Evolutionary conservation across 495 filamentous ascomycete genomes (phyloP).

Genomic region (Talaromyces stipitatus): DNA sequence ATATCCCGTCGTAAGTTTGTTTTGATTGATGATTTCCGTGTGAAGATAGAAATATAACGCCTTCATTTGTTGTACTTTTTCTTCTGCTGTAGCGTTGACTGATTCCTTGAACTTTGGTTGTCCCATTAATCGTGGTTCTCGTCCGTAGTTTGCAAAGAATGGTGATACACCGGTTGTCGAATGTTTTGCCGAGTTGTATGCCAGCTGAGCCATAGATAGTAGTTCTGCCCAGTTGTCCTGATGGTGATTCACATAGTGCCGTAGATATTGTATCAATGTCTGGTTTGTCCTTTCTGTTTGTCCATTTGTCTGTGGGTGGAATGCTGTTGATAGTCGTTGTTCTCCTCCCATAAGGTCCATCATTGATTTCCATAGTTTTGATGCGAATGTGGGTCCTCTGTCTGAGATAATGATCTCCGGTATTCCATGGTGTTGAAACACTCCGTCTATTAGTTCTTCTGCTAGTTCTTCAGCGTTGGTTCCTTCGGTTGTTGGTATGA

Average conservation of each 20-base stretch:
- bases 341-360: not conserved
- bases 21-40: no score
- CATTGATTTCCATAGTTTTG: no score
- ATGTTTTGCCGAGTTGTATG: not conserved
- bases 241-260: no score
- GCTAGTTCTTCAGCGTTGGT: no score
- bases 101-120: not conserved
- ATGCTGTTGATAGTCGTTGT: not conserved
- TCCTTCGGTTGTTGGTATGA: not conserved
- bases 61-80: not conserved
- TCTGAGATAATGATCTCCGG: not conserved
- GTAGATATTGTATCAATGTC: no score
- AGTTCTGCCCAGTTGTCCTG: no score
- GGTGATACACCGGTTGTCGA: not conserved
- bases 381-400: not conserved
- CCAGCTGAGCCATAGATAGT: no score
- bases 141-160: constrained; percentile 14
- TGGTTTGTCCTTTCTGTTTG: no score
- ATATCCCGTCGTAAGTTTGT: no score
- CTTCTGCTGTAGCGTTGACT: not conserved
- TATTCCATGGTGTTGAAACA: not conserved
- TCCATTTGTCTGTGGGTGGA: constrained; percentile 19
- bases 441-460: not conserved
- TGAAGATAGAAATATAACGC: no score
- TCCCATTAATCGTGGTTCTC: no score